Conservation (phyloP, 768 basidiomycete species). For the Tulasnella sp. region DNA sequence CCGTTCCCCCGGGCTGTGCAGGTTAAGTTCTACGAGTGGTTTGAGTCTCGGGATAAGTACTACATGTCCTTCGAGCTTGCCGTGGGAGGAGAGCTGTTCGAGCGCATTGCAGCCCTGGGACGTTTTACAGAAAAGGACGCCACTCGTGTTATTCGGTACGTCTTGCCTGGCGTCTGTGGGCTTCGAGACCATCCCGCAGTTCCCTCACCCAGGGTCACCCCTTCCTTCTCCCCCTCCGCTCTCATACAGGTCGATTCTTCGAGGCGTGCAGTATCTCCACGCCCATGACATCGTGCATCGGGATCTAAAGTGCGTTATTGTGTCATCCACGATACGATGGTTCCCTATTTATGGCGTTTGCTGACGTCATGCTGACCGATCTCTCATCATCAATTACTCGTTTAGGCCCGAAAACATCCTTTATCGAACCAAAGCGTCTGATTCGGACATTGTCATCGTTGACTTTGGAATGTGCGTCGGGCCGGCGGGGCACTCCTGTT, state of each 20-base stretch:
- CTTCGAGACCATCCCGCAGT: background rate
- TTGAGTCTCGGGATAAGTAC: slow-evolving; percentile 91
- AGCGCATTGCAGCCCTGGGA: slow-evolving; percentile 79
- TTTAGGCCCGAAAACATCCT: slow-evolving; percentile 94
- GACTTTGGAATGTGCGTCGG: slow-evolving; percentile 90
- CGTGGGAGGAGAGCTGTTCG: slow-evolving; percentile 92
- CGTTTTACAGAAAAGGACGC: slow-evolving; percentile 96
- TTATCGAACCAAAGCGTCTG: slow-evolving; percentile 72
- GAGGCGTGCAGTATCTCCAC: slow-evolving; percentile 87
- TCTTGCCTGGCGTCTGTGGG: slow-evolving; percentile 33
- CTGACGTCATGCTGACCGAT: background rate
- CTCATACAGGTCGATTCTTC: slow-evolving; percentile 68
- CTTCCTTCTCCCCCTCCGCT: background rate
- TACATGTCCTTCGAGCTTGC: slow-evolving; percentile 96
- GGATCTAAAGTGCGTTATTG: slow-evolving; percentile 75
- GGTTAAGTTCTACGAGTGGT: slow-evolving; percentile 98
- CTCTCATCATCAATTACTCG: background rate
- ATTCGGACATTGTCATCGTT: slow-evolving; percentile 90
- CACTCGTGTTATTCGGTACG: slow-evolving; percentile 70
- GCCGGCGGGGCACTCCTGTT: background rate
- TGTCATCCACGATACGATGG: background rate
- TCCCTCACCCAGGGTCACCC: background rate
- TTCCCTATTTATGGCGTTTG: background rate
- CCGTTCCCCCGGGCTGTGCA: slow-evolving; percentile 44
- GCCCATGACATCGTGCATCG: slow-evolving; percentile 93